Base-by-base conservation (phyloP, 2,329 filamentous ascomycete genomes). In the Diaporthe humulicola region DNA sequence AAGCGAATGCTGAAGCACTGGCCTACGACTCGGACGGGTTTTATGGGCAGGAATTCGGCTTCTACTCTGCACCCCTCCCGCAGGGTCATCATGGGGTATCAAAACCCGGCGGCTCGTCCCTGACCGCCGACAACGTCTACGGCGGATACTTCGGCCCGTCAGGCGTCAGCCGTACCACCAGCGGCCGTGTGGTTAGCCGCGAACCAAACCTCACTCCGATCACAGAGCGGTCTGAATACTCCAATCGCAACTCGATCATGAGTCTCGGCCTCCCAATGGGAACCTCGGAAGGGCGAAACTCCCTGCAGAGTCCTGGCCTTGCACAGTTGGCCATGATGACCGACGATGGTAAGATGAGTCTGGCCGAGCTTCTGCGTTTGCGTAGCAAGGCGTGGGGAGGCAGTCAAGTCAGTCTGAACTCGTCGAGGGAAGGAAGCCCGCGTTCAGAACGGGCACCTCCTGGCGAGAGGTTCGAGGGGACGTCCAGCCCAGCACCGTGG, bases 121-220 rank as follows among this genome's bases (percentile, higher is more conserved):
- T 83, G 9, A 83, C 77, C 25, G 81, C 82, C 54, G 83, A 85
- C 50, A 85, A 85, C 50, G 81, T 86, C 10, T 88, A 88, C 78
- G 97, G 97, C 38, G 97, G 97, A 28, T 98, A 95, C 84, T 98
- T 98, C 81, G 95, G 95, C 1, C 91, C 94, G 0, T 91, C 93
- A 28, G 93, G 93, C 3, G 84, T 93, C 22, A 89, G 92, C 74
- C 91, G 95, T 48, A 93, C 89, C 76, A 91, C 91, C 72, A 97
- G 94, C 77, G 95, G 94, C 28, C 91, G 92, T 19, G 88, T 92
- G 70, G 91, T 93, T 40, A 94, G 94, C 28, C 91, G 93, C 54
- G 96, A 98, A 81, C 96, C 97, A 1, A 98, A 97, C 79, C 86
- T 99, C 64, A 98, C 97, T 1, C 97, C 97, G 8, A 98, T 99